These are phyloP conservation scores for Chenopodium formosanum DNA, from an alignment of 148 eudicot species.

Conservation along the genomic window DNA sequence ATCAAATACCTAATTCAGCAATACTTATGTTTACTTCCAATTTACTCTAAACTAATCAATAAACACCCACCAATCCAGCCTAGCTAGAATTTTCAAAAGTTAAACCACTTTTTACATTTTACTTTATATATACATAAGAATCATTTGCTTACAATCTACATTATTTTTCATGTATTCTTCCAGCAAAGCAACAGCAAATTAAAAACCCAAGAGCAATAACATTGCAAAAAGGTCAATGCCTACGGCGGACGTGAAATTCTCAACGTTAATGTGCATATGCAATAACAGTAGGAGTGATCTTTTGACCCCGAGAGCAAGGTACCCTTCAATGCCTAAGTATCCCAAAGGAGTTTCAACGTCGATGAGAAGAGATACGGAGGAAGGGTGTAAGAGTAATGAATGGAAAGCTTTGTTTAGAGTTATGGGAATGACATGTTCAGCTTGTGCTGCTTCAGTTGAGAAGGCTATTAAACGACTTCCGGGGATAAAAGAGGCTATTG, in stretches of 20 bases:
- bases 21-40: not conserved
- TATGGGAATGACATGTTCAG: constrained; percentile 80
- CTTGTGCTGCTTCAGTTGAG: constrained; percentile 83
- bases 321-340: constrained; percentile 76
- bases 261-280: constrained; percentile 44
- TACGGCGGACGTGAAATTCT: constrained; percentile 38
- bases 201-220: not conserved
- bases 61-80: not conserved
- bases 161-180: not conserved
- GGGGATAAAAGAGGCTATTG: constrained; percentile 64
- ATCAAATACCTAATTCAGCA: not conserved
- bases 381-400: constrained; percentile 7
- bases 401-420: constrained; percentile 56
- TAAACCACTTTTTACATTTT: not conserved
- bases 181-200: not conserved
- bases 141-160: not conserved
- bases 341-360: constrained; percentile 46
- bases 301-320: constrained; percentile 53
- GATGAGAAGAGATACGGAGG: constrained; percentile 3
- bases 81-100: not conserved
- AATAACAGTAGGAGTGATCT: constrained; percentile 31
- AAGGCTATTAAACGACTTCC: constrained; percentile 76
- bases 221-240: not conserved
- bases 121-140: not conserved
- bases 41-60: constrained; percentile 1